phyloP scores from a whole-genome alignment of 352 stramenopile genomes.

The Globisporangium nunn region DNA sequence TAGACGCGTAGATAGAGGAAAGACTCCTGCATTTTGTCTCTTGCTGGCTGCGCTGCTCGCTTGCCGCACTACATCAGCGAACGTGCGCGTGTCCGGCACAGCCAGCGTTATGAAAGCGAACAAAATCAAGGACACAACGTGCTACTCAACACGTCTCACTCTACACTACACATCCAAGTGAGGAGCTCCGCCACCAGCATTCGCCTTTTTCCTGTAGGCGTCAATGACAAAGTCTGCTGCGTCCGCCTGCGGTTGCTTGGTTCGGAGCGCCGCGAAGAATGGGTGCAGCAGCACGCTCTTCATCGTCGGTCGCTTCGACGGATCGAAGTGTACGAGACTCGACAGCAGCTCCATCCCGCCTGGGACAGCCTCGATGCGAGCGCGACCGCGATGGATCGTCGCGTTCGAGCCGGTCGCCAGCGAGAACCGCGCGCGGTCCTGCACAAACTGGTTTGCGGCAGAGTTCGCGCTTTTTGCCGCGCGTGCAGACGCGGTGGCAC shows the following conservation, averaged over 20 bases:
- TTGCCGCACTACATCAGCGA: not conserved
- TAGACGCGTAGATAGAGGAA: conserved; percentile 13
- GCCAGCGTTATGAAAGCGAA: not conserved
- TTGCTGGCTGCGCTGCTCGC: not conserved
- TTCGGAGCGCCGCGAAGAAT: conserved; percentile 44
- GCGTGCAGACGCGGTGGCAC: conserved; percentile 10
- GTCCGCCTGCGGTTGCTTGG: conserved; percentile 2
- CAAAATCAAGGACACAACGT: not conserved
- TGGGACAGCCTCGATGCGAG: conserved; percentile 31
- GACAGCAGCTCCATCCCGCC: conserved; percentile 45
- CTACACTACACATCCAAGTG: conserved; percentile 36
- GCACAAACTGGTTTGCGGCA: conserved; percentile 28
- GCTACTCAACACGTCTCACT: not conserved
- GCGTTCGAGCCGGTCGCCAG: conserved; percentile 35
- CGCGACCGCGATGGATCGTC: conserved; percentile 42
- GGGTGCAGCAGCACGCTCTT: conserved; percentile 55
- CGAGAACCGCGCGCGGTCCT: conserved; percentile 41
- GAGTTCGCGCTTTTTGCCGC: conserved; percentile 4
- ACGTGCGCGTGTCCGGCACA: not conserved
- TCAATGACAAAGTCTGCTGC: conserved; percentile 52
- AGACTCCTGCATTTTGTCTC: not conserved
- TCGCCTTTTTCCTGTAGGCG: conserved; percentile 27
- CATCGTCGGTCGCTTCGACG: conserved; percentile 49
- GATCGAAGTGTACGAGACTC: conserved; percentile 57
- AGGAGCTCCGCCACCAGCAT: conserved; percentile 2